Conservation (phyloP, 129 eudicot genomes). For the Flaveria brownii region DNA sequence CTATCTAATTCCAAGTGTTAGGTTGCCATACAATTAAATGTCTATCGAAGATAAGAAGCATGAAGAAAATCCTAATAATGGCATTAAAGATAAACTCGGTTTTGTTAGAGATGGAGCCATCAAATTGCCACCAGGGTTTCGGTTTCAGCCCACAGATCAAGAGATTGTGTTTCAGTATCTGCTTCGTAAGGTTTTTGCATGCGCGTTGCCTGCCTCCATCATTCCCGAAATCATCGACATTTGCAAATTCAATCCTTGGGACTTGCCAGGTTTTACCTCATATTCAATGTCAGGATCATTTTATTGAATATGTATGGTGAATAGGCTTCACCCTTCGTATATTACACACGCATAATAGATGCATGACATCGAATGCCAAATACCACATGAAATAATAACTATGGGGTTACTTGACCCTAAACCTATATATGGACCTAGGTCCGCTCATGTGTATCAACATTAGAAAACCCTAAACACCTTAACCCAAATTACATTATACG, state of each 20-base stretch:
- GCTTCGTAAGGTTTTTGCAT: constrained; percentile 58
- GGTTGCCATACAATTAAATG: constrained; percentile 23
- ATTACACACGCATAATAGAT: no score
- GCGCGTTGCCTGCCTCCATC: constrained; percentile 81
- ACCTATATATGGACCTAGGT: background rate
- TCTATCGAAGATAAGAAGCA: constrained; percentile 28
- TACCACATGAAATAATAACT: background rate
- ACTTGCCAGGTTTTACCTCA: constrained; percentile 63
- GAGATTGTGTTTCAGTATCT: constrained; percentile 86
- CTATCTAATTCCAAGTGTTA: constrained; percentile 20
- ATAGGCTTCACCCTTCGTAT: no score
- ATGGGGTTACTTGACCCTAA: background rate
- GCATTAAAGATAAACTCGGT: constrained; percentile 43
- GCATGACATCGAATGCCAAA: no score
- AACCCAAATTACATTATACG: constrained; percentile 22
- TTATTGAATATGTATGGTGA: background rate
- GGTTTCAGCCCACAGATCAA: constrained; percentile 90
- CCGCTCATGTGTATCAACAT: background rate
- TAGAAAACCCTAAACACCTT: constrained; percentile 4
- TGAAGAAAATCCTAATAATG: constrained; percentile 23
- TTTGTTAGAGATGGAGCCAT: constrained; percentile 57
- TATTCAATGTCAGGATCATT: background rate
- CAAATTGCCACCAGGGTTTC: constrained; percentile 85
- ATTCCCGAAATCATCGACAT: constrained; percentile 63
- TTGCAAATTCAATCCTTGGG: constrained; percentile 63